Evolutionary conservation across 2,329 filamentous ascomycete genomes (phyloP), one percentile per base, ranked within the genome.

Genomic region (Neonectria sp.): DNA sequence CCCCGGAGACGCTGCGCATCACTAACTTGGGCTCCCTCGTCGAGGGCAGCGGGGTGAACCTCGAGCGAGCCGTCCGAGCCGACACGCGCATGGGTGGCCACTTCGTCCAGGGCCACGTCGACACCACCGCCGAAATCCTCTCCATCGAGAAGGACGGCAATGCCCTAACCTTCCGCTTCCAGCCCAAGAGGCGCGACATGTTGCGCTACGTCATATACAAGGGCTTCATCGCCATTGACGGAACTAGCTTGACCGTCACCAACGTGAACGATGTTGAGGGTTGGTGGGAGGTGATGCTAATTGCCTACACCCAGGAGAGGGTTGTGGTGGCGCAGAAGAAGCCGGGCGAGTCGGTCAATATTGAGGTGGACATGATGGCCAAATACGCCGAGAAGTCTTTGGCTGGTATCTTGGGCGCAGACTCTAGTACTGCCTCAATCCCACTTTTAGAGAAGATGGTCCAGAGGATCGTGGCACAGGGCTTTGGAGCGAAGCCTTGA

Each of bases 271-370:
- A 98, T 80, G 87, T 78, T 4, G 88, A 90, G 71, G 91, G 92
- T 48, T 97, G 94, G 80, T 98, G 92, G 89, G 96, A 98, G 87
- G 92, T 99, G 56, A 99, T 99, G 96, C 86, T 99, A 68, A 98
- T 99, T 80, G 89, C 93, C 9, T 99, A 99, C 82, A 98, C 96
- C 12, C 96, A 98, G 84, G 94, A 95, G 82, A 93, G 93, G 81
- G 91, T 99, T 17, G 92, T 97, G 17, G 90, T 94, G 70, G 93
- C 93, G 3, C 85, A 84, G 59, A 98, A 98, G 88, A 86, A 88
- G 81, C 83, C 88, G 33, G 95, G 95, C 3, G 94, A 97, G 6
- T 88, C 91, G 56, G 93, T 97, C 68, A 98, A 98, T 77, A 89
- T 98, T 40, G 95, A 98, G 85, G 95, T 97, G 60, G 95, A 98